Base-by-base conservation (phyloP, 140 eudicot species). In the Cichorium intybus region DNA sequence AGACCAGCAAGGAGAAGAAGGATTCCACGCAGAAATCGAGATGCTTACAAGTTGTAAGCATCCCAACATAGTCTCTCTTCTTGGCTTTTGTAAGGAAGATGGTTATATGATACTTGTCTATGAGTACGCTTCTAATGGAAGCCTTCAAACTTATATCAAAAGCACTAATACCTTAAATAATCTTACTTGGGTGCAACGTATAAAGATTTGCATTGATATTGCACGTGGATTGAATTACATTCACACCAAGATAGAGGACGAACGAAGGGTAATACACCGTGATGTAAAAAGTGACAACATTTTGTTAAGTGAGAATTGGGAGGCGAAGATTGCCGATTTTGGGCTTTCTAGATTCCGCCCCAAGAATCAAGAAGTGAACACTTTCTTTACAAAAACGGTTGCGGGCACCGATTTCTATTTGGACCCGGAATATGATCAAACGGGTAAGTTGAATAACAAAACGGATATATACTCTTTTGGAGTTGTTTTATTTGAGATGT, bases 321-420 rank as follows among this genome's bases (percentile, higher is more conserved):
- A n/a, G 24, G 69, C 56, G 5, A 62, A 62, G 45, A 62, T 62
- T 46, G 45, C 69, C n/a, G 56, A 62, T 12, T 62, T 62, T 7
- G 69, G 69, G 10, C 56, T 45, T 45, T 62, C 69, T 18, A 45
- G 24, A 17, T 43, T 62, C 16, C 56, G 15, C 0, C 56, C 45
- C 22, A 1, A 5, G 43, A 24, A 28, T 62, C 45, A 45, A 26
- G 2, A 45, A 2, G 69, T 2, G 2, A 46, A 24, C 16, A 24
- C 56, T 5, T 4, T 62, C 10, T 1, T 15, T 16, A 45, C 34
- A 5, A 6, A 18, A 0, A 14, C 0, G 4, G 5, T 11, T 29
- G 57, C 34, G 1, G 70, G 70, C 47, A 47, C 46, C 12, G 4
- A 6, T 0, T 14, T 10, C 1, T 65, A 65, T 28, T 16, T 18